Conservation (phyloP, 441 rosid species). For the Omphalea diandra region DNA sequence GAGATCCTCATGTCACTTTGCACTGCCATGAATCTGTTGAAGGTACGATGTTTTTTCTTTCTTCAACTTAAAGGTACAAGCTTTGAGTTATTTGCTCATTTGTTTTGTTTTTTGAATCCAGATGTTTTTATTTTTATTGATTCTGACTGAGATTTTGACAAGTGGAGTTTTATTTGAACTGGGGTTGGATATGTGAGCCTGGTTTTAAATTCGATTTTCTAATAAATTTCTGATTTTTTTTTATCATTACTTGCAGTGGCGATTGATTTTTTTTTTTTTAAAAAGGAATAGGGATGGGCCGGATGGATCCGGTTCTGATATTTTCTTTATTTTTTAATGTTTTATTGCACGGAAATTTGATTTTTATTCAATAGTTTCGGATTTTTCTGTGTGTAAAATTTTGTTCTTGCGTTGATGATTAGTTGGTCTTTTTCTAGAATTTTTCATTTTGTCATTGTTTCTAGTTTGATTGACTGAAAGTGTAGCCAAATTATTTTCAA, state of each 20-base stretch:
- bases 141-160: constrained; percentile 2
- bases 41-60: constrained; percentile 40
- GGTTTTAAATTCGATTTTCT: background rate
- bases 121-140: background rate
- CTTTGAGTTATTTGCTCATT: too few relatives aligned
- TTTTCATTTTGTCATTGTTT: background rate
- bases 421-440: background rate
- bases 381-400: background rate
- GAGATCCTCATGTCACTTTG: constrained; percentile 87
- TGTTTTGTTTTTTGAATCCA: background rate
- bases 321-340: too few relatives aligned
- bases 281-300: too few relatives aligned
- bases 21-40: constrained; percentile 89
- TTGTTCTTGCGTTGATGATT: background rate
- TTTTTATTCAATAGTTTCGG: background rate
- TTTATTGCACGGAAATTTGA: too few relatives aligned
- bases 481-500: background rate
- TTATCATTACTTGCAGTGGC: too few relatives aligned
- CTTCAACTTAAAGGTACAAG: too few relatives aligned
- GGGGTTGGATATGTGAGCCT: background rate
- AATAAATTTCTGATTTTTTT: background rate
- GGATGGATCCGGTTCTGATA: too few relatives aligned
- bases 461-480: constrained; percentile 9
- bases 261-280: too few relatives aligned
- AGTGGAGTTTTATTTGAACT: background rate